Base-by-base conservation (phyloP, 1,284 basidiomycete genomes). In the Ganoderma multipileum region DNA sequence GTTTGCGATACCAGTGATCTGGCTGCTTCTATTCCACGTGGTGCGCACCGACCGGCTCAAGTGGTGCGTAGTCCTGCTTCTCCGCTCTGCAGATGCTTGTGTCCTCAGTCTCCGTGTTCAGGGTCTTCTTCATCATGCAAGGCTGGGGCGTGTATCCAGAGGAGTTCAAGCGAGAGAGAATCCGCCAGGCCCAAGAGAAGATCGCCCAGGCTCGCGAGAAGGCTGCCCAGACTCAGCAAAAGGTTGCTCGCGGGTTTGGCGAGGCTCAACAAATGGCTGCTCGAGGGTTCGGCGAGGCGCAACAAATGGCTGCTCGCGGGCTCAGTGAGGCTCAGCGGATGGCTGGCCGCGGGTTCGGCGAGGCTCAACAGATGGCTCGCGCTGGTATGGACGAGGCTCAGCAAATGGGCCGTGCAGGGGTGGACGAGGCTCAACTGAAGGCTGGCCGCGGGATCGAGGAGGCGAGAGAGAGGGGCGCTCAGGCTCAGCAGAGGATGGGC, bases 111-210 rank as follows among this genome's bases (percentile, higher is more conserved):
- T 8, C 11, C 11, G 36, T 14, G 14, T 18, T 3, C 55, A 83
- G 81, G 83, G 69, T 85, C 33, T 83, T 84, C 72, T 86, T 86
- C 73, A 85, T 85, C 67, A 80, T 86, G 81, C 82, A 83, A 64
- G 85, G 85, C 1, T 85, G 85, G 85, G 69, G 69, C 26, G 67
- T 72, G 57, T 70, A 72, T 33, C 71, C 71, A 9, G 61, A 58
- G 12, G 71, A 72, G 61, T 72, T 70, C 63, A 50, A 33, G 61
- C 41, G 42, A 14, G 57, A 38, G 12, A 42, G 33, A 7, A 9
- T 60, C 4, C 20, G 42, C 14, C 41, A 28, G 33, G 58, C 44
- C 11, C 44, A 47, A 12, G 23, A 14, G 39, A 39, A 61, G n/a
- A 7, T n/a, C 20, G 23, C 28, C 6, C 16, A 12, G 44, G 44